Evolutionary conservation across 805 yeast genomes (phyloP).

Genomic region (Torulaspora delbrueckii): DNA sequence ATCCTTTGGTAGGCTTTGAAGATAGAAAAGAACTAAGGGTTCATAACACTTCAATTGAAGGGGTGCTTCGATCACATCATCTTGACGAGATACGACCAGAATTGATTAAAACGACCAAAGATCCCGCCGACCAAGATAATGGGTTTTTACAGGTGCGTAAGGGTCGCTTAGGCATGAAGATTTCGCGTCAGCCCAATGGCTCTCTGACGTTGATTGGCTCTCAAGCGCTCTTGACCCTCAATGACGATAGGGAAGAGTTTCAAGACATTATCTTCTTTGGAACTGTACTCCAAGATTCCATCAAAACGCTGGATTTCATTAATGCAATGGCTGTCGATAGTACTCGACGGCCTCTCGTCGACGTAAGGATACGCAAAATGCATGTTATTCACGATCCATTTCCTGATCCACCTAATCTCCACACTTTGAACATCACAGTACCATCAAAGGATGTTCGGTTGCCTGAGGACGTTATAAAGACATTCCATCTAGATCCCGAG

Average conservation of each 20-base stretch:
- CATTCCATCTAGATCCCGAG: slow-evolving; percentile 21
- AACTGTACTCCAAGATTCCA: slow-evolving; percentile 45
- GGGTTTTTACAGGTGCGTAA: neutral
- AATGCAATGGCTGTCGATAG: slow-evolving; percentile 40
- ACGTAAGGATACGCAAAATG: slow-evolving; percentile 48
- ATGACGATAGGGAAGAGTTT: slow-evolving; percentile 8
- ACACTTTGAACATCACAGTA: slow-evolving; percentile 33
- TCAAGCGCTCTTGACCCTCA: slow-evolving; percentile 14
- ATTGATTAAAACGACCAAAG: slow-evolving; percentile 11
- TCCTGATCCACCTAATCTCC: slow-evolving; percentile 32
- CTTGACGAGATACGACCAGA: slow-evolving; percentile 34
- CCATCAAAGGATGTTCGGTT: slow-evolving; percentile 37
- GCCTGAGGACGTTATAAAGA: slow-evolving; percentile 26
- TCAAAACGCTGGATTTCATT: slow-evolving; percentile 42
- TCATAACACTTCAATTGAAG: slow-evolving; percentile 22
- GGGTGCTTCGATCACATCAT: slow-evolving; percentile 23
- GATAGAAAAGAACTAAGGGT: slow-evolving; percentile 14
- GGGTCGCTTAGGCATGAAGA: slow-evolving; percentile 6
- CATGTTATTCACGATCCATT: slow-evolving; percentile 53
- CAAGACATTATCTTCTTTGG: slow-evolving; percentile 42
- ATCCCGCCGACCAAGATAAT: neutral
- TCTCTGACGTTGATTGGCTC: slow-evolving; percentile 22
- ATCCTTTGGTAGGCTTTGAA: slow-evolving; percentile 35
- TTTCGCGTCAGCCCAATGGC: slow-evolving; percentile 28
- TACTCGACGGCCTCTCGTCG: slow-evolving; percentile 41